These are phyloP conservation scores for Cladosporium colombiae DNA, from an alignment of 2,329 filamentous ascomycete genomes.

Conservation along the genomic window DNA sequence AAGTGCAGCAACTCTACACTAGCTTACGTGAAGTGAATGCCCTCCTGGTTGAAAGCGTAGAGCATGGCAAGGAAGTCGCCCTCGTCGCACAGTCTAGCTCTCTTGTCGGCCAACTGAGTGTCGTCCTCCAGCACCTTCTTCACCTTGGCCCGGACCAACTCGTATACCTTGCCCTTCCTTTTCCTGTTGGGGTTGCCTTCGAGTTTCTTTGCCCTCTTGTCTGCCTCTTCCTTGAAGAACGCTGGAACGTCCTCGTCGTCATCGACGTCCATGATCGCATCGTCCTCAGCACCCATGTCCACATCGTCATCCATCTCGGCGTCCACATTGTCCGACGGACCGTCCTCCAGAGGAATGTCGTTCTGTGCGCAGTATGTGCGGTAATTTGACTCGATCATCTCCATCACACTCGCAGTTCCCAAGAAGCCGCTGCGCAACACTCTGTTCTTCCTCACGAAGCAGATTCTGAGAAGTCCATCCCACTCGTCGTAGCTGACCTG, in stretches of 20 bases:
- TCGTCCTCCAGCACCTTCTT: slow-evolving; percentile 78
- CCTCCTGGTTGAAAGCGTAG: slow-evolving; percentile 84
- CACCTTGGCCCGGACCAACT: slow-evolving; percentile 85
- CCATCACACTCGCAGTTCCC: slow-evolving; percentile 75
- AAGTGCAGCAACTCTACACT: neutral
- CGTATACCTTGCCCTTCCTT: slow-evolving; percentile 75
- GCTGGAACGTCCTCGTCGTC: slow-evolving; percentile 74
- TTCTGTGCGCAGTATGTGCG: slow-evolving; percentile 87
- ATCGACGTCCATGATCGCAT: slow-evolving; percentile 56
- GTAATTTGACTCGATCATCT: slow-evolving; percentile 85
- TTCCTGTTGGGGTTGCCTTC: slow-evolving; percentile 59
- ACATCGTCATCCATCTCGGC: slow-evolving; percentile 52
- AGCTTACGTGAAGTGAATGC: slow-evolving; percentile 78
- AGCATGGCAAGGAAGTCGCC: slow-evolving; percentile 85
- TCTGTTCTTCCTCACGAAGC: slow-evolving; percentile 88
- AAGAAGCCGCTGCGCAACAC: slow-evolving; percentile 81
- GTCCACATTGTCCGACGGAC: slow-evolving; percentile 45
- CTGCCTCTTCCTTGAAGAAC: slow-evolving; percentile 72
- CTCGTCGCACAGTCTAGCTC: slow-evolving; percentile 85
- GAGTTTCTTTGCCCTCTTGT: slow-evolving; percentile 51
- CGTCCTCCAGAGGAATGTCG: slow-evolving; percentile 75
- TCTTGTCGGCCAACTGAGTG: slow-evolving; percentile 77
- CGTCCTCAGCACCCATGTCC: slow-evolving; percentile 39
- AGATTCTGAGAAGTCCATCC: slow-evolving; percentile 82
- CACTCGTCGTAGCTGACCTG: slow-evolving; percentile 93